Base-by-base conservation (phyloP, 352 stramenopile genomes). In the Phytophthora boehmeriae region DNA sequence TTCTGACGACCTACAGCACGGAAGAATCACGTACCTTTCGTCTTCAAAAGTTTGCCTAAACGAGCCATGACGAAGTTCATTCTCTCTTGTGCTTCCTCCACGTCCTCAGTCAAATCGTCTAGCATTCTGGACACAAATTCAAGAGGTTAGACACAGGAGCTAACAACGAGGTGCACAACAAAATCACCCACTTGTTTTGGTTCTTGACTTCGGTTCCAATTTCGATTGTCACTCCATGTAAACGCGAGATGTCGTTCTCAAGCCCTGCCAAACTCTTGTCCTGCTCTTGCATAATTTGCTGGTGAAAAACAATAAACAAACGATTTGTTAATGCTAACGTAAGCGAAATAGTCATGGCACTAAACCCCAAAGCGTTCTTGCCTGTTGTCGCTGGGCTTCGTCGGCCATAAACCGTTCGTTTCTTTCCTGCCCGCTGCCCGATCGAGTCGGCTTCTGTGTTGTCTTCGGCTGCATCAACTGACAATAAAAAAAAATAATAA, bases 61-160 rank as follows among this genome's bases (percentile, higher is more conserved):
- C 73, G 62, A 16, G 73, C 77, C 84, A 93, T 90, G 52, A 93
- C 84, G 65, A 92, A 89, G 58, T 89, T 90, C 84, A 93, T 93
- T 17, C 81, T 78, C 46, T 92, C 82, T 25, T 90, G 80, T 9
- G 84, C 78, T 59, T 88, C 81, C 13, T 89, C 84, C 36, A 93
- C 71, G 45, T 93, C 84, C 13, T 88, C 65, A 2, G 74, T 83
- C 47, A 93, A 39, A 39, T 89, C 77, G 54, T 93, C 80, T 25
- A 93, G 71, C 84, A 92, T 93, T 38, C 84, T 93, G 52, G 14
- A 61, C 13, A 1, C 23, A 58, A 36, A 49, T 14, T 13, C 3
- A 14, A 19, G 27, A 16, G n/a, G 46, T 32, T 30, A 63, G 44
- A 30, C 25, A 30, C 25, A 30, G 25, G 3, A 30, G 25, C 25